Conservation (phyloP, 495 filamentous ascomycete species). For the Glarea lozoyensis region DNA sequence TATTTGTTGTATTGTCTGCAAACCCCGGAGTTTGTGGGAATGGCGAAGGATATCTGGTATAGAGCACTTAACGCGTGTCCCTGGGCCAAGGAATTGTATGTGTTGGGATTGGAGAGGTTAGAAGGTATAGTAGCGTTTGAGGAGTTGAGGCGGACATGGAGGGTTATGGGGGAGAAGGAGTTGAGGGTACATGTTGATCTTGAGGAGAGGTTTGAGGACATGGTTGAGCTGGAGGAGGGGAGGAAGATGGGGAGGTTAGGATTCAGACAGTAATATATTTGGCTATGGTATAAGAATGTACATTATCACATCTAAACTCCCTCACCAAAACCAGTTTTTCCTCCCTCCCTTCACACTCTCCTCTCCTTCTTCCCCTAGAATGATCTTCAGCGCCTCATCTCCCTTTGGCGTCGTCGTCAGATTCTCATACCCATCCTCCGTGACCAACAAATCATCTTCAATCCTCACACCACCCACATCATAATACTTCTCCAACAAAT, state of each 20-base stretch:
- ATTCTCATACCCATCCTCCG: constrained; percentile 67
- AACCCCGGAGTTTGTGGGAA: constrained; percentile 6
- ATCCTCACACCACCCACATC: constrained; percentile 82
- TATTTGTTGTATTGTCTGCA: constrained; percentile 47
- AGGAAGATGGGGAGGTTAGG: constrained; percentile 16
- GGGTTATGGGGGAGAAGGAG: constrained; percentile 21
- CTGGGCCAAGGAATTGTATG: constrained; percentile 63
- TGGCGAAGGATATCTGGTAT: constrained; percentile 54
- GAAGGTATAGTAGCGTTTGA: constrained; percentile 1
- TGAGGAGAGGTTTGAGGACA: constrained; percentile 18
- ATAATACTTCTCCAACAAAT: constrained; percentile 61
- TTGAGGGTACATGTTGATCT: constrained; percentile 22
- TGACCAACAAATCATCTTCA: constrained; percentile 86
- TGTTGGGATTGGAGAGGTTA: constrained; percentile 45
- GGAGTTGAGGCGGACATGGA: constrained; percentile 15
- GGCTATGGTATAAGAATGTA: too few species aligned
- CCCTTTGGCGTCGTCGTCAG: constrained; percentile 79
- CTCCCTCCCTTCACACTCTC: neutral
- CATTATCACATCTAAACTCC: too few species aligned
- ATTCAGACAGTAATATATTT: constrained; percentile 3
- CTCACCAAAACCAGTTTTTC: neutral
- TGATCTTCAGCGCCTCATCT: constrained; percentile 54
- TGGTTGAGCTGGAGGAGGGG: constrained; percentile 4
- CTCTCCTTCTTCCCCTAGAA: constrained; percentile 31
- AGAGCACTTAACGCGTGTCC: constrained; percentile 63